Evolutionary conservation across 495 filamentous ascomycete species (phyloP).

Genomic region (Penicillium parvum): DNA sequence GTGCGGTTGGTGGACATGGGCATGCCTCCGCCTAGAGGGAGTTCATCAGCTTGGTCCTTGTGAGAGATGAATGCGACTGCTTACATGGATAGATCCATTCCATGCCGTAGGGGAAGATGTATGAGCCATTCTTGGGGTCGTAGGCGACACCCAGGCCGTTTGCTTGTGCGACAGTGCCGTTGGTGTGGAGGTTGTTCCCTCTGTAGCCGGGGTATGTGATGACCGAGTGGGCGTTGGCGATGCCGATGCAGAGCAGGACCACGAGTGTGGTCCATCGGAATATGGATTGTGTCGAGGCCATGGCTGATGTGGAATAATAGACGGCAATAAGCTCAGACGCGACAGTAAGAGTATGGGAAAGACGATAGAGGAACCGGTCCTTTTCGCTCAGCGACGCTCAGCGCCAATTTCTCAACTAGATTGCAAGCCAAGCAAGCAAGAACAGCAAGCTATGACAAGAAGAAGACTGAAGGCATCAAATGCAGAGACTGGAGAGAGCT

Average conservation of each 20-base stretch:
- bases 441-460: too few species aligned
- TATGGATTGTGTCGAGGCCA: conserved; percentile 35
- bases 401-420: conserved; percentile 8
- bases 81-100: conserved; percentile 98
- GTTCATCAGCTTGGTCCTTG: conserved; percentile 2
- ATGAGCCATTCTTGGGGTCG: conserved; percentile 34
- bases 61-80: conserved; percentile 15
- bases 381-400: conserved; percentile 6
- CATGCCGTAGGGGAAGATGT: conserved; percentile 81
- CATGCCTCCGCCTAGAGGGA: conserved; percentile 76
- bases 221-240: conserved; percentile 74
- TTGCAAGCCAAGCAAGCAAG: too few species aligned
- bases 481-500: conserved; percentile 16
- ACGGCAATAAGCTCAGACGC: conserved; percentile 1
- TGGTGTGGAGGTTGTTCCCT: conserved; percentile 86
- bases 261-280: conserved; percentile 46
- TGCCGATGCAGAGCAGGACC: conserved; percentile 44
- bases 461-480: conserved; percentile 8
- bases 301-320: conserved; percentile 16
- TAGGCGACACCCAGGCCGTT: conserved; percentile 45
- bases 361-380: conserved; percentile 7
- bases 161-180: conserved; percentile 49
- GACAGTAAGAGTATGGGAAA: background rate
- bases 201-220: conserved; percentile 92
- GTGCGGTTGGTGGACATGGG: conserved; percentile 75